Conservation (phyloP, 306 rosid species). For the Cucurbita moschata region DNA sequence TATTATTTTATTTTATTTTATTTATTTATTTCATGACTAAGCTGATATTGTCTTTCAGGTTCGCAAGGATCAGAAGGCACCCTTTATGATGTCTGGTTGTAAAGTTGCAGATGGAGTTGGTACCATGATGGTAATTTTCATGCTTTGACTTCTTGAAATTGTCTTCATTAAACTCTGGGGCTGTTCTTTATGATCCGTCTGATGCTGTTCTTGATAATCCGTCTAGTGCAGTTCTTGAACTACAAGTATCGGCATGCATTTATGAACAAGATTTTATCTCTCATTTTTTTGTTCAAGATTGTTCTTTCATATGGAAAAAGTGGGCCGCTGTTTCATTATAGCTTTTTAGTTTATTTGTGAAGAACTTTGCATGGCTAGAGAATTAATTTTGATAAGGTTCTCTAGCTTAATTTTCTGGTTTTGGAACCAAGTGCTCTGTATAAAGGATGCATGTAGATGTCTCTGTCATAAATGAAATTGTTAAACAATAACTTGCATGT, state of each 20-base stretch:
- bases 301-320: neutral
- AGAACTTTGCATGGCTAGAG: neutral
- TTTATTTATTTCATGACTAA: slow-evolving; percentile 17
- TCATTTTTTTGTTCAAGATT: neutral
- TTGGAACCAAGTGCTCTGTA: neutral
- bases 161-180: neutral
- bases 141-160: neutral
- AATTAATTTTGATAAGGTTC: neutral
- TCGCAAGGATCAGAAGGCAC: slow-evolving; percentile 67
- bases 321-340: neutral
- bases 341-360: neutral
- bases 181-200: neutral
- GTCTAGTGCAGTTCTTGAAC: neutral
- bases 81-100: slow-evolving; percentile 97
- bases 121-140: slow-evolving; percentile 61
- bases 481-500: neutral
- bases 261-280: neutral
- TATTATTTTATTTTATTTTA: neutral
- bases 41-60: slow-evolving; percentile 42
- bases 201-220: neutral
- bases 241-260: neutral
- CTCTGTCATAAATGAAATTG: neutral
- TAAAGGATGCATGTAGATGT: neutral
- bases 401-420: neutral
- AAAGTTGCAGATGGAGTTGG: slow-evolving; percentile 98